A percentile compares a stretch with the other conserved stretches of the same genome.
Evolutionary conservation across 768 basidiomycete genomes (phyloP).

Genomic region (Lentinula edodes): DNA sequence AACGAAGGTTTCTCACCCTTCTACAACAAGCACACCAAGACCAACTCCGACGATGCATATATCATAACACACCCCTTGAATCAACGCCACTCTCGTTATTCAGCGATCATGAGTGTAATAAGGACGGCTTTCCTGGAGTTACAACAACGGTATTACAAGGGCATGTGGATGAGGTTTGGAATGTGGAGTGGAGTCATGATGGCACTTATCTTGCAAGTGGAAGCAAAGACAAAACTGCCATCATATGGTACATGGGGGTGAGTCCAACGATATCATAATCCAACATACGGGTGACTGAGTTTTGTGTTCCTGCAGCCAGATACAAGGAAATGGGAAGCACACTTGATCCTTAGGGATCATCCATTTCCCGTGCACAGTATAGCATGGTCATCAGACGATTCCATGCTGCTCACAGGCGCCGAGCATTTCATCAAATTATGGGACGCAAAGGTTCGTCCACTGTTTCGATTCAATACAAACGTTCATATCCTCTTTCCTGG

Average conservation of each 20-base stretch:
- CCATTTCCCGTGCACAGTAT: constrained; percentile 72
- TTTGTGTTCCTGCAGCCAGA: constrained; percentile 32
- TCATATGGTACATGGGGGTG: constrained; percentile 87
- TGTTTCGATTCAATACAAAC: constrained; percentile 3
- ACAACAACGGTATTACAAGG: constrained; percentile 83
- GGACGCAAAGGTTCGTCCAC: constrained; percentile 67
- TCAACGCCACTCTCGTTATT: constrained; percentile 72
- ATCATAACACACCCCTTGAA: constrained; percentile 70
- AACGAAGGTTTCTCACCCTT: constrained; percentile 78
- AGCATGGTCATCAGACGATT: constrained; percentile 91
- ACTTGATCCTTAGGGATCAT: constrained; percentile 69
- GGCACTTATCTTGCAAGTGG: constrained; percentile 82
- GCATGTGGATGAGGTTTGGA: constrained; percentile 94
- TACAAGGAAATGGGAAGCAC: constrained; percentile 51
- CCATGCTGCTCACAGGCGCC: constrained; percentile 74
- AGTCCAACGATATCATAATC: constrained; percentile 22
- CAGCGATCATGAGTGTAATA: constrained; percentile 78
- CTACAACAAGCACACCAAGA: constrained; percentile 78
- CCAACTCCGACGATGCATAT: constrained; percentile 79
- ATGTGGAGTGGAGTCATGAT: constrained; percentile 90
- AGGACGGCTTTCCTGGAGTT: constrained; percentile 75
- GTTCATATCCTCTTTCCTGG: neutral
- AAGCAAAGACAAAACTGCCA: constrained; percentile 80
- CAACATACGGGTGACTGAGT: constrained; percentile 10
- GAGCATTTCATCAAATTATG: constrained; percentile 84